phyloP scores from a whole-genome alignment of 2,329 filamentous ascomycete species.

The Phialophora chinensis region DNA sequence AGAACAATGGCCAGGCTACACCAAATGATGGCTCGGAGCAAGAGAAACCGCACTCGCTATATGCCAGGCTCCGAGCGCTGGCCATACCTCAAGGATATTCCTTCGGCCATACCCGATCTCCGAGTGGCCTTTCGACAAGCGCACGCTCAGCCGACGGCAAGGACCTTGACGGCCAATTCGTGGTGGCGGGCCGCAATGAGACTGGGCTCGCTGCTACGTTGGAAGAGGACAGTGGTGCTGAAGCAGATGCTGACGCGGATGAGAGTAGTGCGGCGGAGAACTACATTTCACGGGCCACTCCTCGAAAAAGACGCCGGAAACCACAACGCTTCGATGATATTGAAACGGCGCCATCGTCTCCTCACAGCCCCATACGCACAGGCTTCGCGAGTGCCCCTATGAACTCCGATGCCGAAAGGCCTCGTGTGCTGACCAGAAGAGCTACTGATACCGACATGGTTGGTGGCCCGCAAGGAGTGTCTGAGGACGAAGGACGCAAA shows the following conservation, averaged over 20 bases:
- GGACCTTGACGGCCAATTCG: slow-evolving; percentile 46
- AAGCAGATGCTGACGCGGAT: slow-evolving; percentile 62
- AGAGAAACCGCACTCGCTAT: slow-evolving; percentile 68
- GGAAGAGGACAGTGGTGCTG: slow-evolving; percentile 68
- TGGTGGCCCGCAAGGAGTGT: slow-evolving; percentile 68
- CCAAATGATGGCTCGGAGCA: slow-evolving; percentile 67
- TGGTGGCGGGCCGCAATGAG: slow-evolving; percentile 54
- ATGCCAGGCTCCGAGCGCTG: slow-evolving; percentile 78
- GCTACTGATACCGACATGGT: slow-evolving; percentile 68
- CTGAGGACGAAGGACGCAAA: slow-evolving; percentile 76
- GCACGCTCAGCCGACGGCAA: slow-evolving; percentile 48
- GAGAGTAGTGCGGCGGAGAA: slow-evolving; percentile 86
- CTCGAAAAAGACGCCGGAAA: slow-evolving; percentile 68
- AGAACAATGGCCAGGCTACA: slow-evolving; percentile 60
- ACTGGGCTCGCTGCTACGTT: slow-evolving; percentile 62
- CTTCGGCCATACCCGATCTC: slow-evolving; percentile 57
- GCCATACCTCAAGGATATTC: slow-evolving; percentile 58
- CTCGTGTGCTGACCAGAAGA: slow-evolving; percentile 64
- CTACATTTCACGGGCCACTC: slow-evolving; percentile 53
- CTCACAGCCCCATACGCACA: slow-evolving; percentile 52
- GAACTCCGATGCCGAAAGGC: slow-evolving; percentile 51
- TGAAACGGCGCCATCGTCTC: slow-evolving; percentile 72
- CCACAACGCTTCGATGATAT: slow-evolving; percentile 62
- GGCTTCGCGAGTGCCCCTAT: slow-evolving; percentile 46
- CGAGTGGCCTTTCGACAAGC: slow-evolving; percentile 54